Base-by-base conservation (phyloP, 306 rosid genomes). In the Sicyos edulis region DNA sequence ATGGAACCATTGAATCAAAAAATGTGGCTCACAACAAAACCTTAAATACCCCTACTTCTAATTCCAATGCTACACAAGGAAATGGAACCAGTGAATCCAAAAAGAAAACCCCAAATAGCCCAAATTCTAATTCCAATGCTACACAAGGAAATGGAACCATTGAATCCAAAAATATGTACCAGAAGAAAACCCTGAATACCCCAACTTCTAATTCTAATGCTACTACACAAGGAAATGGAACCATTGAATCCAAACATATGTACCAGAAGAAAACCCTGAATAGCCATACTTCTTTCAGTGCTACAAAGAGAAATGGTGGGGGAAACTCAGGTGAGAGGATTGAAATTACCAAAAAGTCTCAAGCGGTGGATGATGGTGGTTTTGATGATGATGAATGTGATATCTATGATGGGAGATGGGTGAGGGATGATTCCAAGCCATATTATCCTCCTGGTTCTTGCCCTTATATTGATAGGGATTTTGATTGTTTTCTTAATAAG, bases 381-480 rank as follows among this genome's bases (percentile, higher is more conserved):
- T 85, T 82, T 14, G 37, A 42, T 42, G 47, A 17, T 49, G 80
- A 78, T 78, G 68, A 83, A 6, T 95, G 99, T 77, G 84, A 95
- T 34, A 73, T 91, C 26, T 95, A 80, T 75, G 76, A 86, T 73
- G 99, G 98, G 8, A 77, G 76, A 74, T 95, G 97, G 99, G 91
- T 87, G 21, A 86, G 85, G 77, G 99, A 89, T 76, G 82, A 87
- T 69, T 87, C 95, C 0, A 89, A 91, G 71, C 99, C 99, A 10
- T 91, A 87, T 54, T 91, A 91, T 67, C 88, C 89, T 34, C 44
- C 83, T 19, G 97, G 99, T 58, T 91, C 97, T 72, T 93, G 99
- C 76, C 99, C 97, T 10, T 56, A 75, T 57, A 80, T 88, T 8
- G 99, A 89, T 77, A 80, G 80, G 82, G 92, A 83, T 73, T 93